Base-by-base conservation (phyloP, 306 rosid genomes). In the Parietaria judaica region DNA sequence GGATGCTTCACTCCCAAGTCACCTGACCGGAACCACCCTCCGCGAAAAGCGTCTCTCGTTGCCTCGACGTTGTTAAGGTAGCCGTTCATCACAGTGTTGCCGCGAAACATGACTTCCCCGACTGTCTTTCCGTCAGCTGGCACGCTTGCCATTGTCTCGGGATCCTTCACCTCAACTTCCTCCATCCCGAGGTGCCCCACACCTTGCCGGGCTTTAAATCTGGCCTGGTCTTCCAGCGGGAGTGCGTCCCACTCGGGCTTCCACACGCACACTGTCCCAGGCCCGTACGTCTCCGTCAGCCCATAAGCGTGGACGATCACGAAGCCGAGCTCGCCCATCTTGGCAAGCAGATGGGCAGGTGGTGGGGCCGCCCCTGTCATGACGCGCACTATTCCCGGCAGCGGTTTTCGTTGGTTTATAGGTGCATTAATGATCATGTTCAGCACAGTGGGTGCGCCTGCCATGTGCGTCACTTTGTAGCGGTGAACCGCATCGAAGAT, bases 61-160 rank as follows among this genome's bases (percentile, higher is more conserved):
- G 84, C 87, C 64, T 83, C 73, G 43, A 58, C 36, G 70, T 91
- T 76, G 69, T 83, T 85, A 17, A 91, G 66, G 63, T 88, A 91
- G 56, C 98, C 98, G 68, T 67, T 81, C 98, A 88, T 91, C 63
- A 91, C 81, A 8, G 86, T 80, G 65, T 91, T 91, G 10, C 98
- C 98, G 63, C 89, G 78, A 38, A 91, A 73, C 98, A 88, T 88
- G 35, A 88, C 95, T 72, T 91, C 95, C 8, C 96, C 98, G 2
- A 80, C 70, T 54, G 95, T 82, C 68, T 91, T 91, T 5, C 84
- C 89, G 73, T 90, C 95, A 35, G 72, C 65, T 1, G 95, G 89
- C n/a, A 79, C 83, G 65, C 96, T 91, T 69, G 83, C 73, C 87
- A 91, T 84, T 3, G 98, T 85, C 4, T 39, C 56, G 4, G 98